A percentile compares a stretch with the other conserved stretches of the same genome.
Evolutionary conservation across 768 basidiomycete genomes (phyloP).

Genomic region (Boletus sensibilis): DNA sequence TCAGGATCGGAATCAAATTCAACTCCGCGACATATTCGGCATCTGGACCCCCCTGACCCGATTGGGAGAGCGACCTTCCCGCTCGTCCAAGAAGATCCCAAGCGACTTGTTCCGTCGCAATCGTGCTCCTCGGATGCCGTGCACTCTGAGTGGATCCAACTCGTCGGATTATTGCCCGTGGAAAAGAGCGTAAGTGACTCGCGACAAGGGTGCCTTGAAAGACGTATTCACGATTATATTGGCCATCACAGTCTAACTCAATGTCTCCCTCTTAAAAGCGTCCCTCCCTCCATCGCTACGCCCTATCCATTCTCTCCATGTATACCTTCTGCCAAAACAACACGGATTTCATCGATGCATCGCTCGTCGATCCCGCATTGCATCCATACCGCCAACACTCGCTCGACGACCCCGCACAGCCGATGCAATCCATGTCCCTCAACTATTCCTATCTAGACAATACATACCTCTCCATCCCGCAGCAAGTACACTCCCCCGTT

Average conservation of each 20-base stretch:
- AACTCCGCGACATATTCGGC: slow-evolving; percentile 23
- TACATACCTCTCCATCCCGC: slow-evolving; percentile 1
- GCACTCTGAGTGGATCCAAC: neutral
- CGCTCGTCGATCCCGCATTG: neutral
- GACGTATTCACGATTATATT: too few species aligned
- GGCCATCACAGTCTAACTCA: too few species aligned
- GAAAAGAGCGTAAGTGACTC: neutral
- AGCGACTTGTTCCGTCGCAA: neutral
- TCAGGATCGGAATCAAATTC: slow-evolving; percentile 22
- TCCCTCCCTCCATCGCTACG: too few species aligned
- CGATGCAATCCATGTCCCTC: slow-evolving; percentile 2
- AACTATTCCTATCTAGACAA: slow-evolving; percentile 17
- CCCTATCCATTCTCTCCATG: neutral
- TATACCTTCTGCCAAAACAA: slow-evolving; percentile 1
- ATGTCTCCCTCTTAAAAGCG: slow-evolving; percentile 5
- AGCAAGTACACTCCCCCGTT: neutral
- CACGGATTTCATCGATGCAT: slow-evolving; percentile 13
- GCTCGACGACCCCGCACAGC: neutral
- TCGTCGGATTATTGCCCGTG: neutral
- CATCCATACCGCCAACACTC: neutral
- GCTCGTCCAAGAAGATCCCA: neutral
- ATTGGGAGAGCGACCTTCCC: neutral
- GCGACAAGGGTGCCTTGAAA: neutral
- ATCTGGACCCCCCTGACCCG: neutral
- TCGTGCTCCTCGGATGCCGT: slow-evolving; percentile 28